Conservation (phyloP, 495 filamentous ascomycete species). For the Barbatosphaeria neglecta region DNA sequence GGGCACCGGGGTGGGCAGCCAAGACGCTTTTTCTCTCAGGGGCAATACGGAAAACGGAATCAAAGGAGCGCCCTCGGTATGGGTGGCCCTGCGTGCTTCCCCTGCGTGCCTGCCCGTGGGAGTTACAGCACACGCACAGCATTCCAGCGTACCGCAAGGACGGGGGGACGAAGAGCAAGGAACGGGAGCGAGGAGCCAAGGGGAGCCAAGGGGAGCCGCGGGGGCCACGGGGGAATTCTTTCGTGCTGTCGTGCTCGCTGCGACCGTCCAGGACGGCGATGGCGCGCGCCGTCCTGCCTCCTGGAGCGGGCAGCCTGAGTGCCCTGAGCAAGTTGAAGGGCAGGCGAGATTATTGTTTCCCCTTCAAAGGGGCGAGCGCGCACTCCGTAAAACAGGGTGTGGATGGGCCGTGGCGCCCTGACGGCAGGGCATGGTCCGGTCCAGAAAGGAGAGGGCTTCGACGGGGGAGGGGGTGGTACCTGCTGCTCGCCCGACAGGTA, state of each 20-base stretch:
- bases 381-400: slow-evolving; percentile 2
- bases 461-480: too few species aligned
- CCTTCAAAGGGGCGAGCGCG: slow-evolving; percentile 14
- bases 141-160: background rate
- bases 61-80: background rate
- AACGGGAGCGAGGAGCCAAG: background rate
- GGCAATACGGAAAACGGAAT: background rate
- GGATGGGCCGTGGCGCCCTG: slow-evolving; percentile 10
- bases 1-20: too few species aligned
- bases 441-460: slow-evolving; percentile 10
- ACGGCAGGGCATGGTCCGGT: slow-evolving; percentile 7
- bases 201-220: too few species aligned
- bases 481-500: background rate
- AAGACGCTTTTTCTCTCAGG: background rate
- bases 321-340: background rate
- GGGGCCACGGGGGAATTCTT: too few species aligned
- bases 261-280: too few species aligned
- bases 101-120: too few species aligned
- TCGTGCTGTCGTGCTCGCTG: too few species aligned
- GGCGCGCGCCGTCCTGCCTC: too few species aligned
- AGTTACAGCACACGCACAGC: background rate
- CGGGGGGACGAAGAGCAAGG: background rate
- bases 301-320: background rate
- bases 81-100: too few species aligned
- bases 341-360: slow-evolving; percentile 6